Evolutionary conservation across 345 rosid genomes (phyloP).

Genomic region (Brassica incana): DNA sequence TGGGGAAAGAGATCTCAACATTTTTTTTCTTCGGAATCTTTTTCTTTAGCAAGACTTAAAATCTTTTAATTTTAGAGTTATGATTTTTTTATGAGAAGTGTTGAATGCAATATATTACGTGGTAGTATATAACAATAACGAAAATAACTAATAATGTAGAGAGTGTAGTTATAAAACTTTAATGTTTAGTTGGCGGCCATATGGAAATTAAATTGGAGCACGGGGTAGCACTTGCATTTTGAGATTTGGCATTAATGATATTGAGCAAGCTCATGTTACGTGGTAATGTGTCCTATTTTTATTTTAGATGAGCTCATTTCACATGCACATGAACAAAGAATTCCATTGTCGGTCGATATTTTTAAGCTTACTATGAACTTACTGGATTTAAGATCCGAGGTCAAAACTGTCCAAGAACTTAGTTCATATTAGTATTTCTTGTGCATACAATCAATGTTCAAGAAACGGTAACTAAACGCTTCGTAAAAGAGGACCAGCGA

Average conservation of each 20-base stretch:
- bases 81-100: slow-evolving; percentile 6
- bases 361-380: too few relatives aligned
- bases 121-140: neutral
- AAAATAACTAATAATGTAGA: slow-evolving; percentile 9
- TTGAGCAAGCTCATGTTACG: slow-evolving; percentile 26
- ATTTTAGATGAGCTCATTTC: too few relatives aligned
- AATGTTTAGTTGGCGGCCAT: slow-evolving; percentile 23
- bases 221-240: slow-evolving; percentile 28
- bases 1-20: slow-evolving; percentile 33
- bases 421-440: too few relatives aligned
- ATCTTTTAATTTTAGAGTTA: neutral
- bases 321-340: too few relatives aligned
- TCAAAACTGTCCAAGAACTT: too few relatives aligned
- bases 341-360: too few relatives aligned
- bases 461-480: too few relatives aligned
- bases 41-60: slow-evolving; percentile 12
- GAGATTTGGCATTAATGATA: slow-evolving; percentile 34
- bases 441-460: too few relatives aligned
- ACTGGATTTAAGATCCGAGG: too few relatives aligned
- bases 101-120: slow-evolving; percentile 8
- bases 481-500: too few relatives aligned
- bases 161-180: slow-evolving; percentile 6
- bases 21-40: slow-evolving; percentile 33
- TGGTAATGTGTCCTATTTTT: neutral
- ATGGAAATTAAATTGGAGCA: slow-evolving; percentile 31